Base-by-base conservation (phyloP, 129 eudicot species). In the Deinandra increscens region DNA sequence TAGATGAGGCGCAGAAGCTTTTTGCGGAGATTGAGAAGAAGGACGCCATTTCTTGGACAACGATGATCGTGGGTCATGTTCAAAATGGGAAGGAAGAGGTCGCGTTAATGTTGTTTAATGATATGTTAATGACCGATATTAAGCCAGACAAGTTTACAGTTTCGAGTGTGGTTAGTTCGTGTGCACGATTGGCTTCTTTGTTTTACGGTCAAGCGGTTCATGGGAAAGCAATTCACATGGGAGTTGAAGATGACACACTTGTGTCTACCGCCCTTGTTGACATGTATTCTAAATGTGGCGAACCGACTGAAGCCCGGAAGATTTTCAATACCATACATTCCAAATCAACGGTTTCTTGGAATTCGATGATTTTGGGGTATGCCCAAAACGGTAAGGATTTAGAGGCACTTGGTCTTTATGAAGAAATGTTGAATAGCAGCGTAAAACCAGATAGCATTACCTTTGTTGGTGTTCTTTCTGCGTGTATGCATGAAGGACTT, bases 241-340 rank as follows among this genome's bases (percentile, higher is more conserved):
- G 86, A 60, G 84, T 79, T 31, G 80, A 80, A 23, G 23, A 50
- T 14, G 84, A 82, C 70, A 69, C 68, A 18, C 82, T 73, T 10
- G 86, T 82, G 9, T 66, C 75, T 18, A 82, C 75, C 54, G 80
- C 90, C 20, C 82, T 85, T 53, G 78, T 85, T 53, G 84, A 82
- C 51, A 85, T 82, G 87, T 85, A 85, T 73, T 73, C 82, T 23
- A 85, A 85, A 64, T 79, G 90, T 51, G 90, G 86, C 55, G 76
- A 76, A 67, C 81, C 71, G 44, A 33, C 12, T 43, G 58, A 71
- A 26, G 84, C 90, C 12, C 70, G 62, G 23, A 68, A 51, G 36
- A 26, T 81, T 38, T 85, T 85, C 56, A 45, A 63, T 43, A 34
- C 19, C 18, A 75, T 81, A 51, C 55, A 9, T 31, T 7, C 69